Conservation (phyloP, 1,139 yeast species). For the Protomyces lactucae-debilis region DNA sequence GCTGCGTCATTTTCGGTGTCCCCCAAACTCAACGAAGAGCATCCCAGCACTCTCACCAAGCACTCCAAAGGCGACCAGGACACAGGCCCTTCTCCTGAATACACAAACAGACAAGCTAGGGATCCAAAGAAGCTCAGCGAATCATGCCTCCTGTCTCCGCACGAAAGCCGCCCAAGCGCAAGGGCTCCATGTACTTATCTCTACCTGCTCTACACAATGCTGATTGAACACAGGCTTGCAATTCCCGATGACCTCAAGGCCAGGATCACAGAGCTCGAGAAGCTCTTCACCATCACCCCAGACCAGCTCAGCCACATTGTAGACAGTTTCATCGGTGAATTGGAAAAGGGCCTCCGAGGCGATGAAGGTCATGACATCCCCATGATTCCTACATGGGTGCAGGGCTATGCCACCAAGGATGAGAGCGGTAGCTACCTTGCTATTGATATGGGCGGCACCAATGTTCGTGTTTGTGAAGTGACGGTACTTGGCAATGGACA, state of each 20-base stretch:
- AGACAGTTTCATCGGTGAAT: conserved; percentile 64
- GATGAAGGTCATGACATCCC: conserved; percentile 45
- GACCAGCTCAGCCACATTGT: conserved; percentile 61
- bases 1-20: too few relatives aligned
- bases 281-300: conserved; percentile 58
- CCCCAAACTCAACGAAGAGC: too few relatives aligned
- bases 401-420: conserved; percentile 85
- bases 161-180: conserved; percentile 21
- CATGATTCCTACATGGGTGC: conserved; percentile 96
- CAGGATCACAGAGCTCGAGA: conserved; percentile 57
- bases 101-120: too few relatives aligned
- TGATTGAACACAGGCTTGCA: conserved; percentile 50
- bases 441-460: conserved; percentile 78
- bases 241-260: conserved; percentile 61
- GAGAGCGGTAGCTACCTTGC: conserved; percentile 88
- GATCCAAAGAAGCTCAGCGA: not conserved
- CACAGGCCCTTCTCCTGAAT: too few relatives aligned
- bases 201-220: not conserved
- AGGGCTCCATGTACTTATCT: conserved; percentile 3
- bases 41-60: too few relatives aligned
- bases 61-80: too few relatives aligned
- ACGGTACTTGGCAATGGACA: conserved; percentile 74
- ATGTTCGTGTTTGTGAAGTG: conserved; percentile 85
- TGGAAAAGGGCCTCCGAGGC: conserved; percentile 68
- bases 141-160: conserved; percentile 25